Base-by-base conservation (phyloP, 352 stramenopile species). In the Pythium myriotylum region DNA sequence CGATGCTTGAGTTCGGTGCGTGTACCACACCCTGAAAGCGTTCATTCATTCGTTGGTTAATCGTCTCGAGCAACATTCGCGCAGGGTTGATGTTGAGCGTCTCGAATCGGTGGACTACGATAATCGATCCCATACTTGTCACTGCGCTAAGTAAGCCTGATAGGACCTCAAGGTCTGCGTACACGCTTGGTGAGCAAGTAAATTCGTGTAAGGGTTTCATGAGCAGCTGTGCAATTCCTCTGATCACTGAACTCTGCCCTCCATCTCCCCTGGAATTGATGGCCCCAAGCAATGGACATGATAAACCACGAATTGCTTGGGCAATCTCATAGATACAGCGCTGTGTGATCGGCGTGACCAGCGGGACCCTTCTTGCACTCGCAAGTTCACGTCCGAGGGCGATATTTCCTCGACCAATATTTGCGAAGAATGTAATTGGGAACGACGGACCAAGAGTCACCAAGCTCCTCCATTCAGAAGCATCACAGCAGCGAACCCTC, bases 301-400 rank as follows among this genome's bases (percentile, higher is more conserved):
- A 59, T 10, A 69, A 52, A 26, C 62, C 53, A 26, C 58, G 77
- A 43, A 87, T 29, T 3, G 74, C 76, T 35, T 59, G 74, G 17
- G 81, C 74, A 1, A 90, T 62, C 5, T 75, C 70, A 33, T 77
- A 90, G 7, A 59, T 54, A 46, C 81, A 88, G 2, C 78, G 65
- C 20, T 88, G 59, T 0, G 78, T 81, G n/a, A 88, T 66, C 0
- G 78, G 78, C 4, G 75, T 75, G 20, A 90, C 22, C 3, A 81
- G 41, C 1, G 62, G 52, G 22, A 81, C 35, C 10, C 77, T 68
- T 7, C 26, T 29, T 46, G 54, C 78, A 13, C 75, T 75, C 5
- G 77, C 59, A 47, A 76, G 84, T n/a, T 90, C 81, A 29, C 72
- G 70, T 1, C 81, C 78, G n/a, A 88, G 53, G 0, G 55, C 35